Conservation (phyloP, 1,284 basidiomycete species). For the Ceratobasidium sp. region DNA sequence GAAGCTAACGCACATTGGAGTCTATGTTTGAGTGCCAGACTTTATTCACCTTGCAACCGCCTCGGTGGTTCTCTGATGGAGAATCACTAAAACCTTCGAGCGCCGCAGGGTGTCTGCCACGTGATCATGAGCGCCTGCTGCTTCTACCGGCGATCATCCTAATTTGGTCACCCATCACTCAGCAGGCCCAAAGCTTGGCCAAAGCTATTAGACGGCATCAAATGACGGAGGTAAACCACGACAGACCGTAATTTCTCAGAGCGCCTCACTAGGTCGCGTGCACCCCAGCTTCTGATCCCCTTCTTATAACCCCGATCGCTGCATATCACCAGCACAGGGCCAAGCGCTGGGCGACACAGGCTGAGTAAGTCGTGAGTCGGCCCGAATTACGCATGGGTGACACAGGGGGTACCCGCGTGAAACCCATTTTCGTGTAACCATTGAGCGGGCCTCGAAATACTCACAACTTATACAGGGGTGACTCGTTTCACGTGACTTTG, state of each 20-base stretch:
- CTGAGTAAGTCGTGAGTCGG: background rate
- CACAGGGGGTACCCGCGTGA: background rate
- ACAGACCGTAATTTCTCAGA: too few species aligned
- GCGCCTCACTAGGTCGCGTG: too few species aligned
- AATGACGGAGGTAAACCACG: too few species aligned
- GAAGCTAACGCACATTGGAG: background rate
- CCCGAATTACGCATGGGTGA: background rate
- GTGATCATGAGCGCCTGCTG: background rate
- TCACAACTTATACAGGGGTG: background rate
- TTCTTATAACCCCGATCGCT: too few species aligned
- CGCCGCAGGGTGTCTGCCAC: background rate
- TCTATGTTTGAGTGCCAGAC: background rate
- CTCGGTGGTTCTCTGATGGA: conserved; percentile 13
- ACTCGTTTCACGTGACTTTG: conserved; percentile 10
- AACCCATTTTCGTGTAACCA: background rate
- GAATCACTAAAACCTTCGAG: background rate
- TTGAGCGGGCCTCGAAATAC: background rate
- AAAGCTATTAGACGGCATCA: too few species aligned
- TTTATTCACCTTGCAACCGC: conserved; percentile 1
- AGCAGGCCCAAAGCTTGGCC: too few species aligned
- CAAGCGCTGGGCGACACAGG: background rate
- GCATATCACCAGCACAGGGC: background rate
- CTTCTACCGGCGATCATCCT: background rate
- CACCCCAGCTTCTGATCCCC: too few species aligned
- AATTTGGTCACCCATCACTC: background rate